Evolutionary conservation across 2,329 filamentous ascomycete genomes (phyloP).

Genomic region (Cladophialophora yegresii): DNA sequence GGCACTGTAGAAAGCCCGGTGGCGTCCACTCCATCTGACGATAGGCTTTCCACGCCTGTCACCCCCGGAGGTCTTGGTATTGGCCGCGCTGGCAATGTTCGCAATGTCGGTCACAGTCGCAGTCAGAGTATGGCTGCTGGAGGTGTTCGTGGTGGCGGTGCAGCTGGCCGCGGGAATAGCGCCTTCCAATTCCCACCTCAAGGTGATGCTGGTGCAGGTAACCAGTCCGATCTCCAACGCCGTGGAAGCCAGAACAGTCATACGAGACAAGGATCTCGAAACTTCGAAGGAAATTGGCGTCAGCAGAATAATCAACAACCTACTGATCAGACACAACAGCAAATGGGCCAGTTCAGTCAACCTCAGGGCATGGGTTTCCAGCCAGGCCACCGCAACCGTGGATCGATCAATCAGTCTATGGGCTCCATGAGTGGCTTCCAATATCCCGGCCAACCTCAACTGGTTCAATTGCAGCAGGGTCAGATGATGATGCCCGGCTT

Average conservation of each 20-base stretch:
- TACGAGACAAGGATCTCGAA: conserved; percentile 78
- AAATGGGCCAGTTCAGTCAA: conserved; percentile 66
- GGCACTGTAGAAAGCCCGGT: conserved; percentile 54
- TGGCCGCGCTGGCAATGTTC: conserved; percentile 78
- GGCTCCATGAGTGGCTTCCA: conserved; percentile 83
- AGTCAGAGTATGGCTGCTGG: conserved; percentile 58
- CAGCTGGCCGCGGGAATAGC: conserved; percentile 63
- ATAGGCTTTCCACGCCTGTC: conserved; percentile 45
- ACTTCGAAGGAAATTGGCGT: conserved; percentile 98
- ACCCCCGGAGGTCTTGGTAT: conserved; percentile 65
- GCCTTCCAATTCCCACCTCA: conserved; percentile 67
- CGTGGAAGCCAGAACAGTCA: conserved; percentile 75
- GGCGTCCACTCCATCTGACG: conserved; percentile 49
- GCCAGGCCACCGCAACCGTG: conserved; percentile 80
- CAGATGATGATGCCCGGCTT: conserved; percentile 78
- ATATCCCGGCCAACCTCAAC: conserved; percentile 81
- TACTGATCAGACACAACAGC: conserved; percentile 54
- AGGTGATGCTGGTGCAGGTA: conserved; percentile 49
- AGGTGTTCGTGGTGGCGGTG: conserved; percentile 65
- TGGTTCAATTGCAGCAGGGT: conserved; percentile 79
- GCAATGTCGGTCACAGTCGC: conserved; percentile 67
- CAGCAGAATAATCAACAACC: conserved; percentile 64
- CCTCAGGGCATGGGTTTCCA: conserved; percentile 80
- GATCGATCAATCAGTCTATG: conserved; percentile 83
- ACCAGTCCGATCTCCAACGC: conserved; percentile 67